Evolutionary conservation across 371 early-diverging fungal species (phyloP).

Genomic region (Saksenaea oblongispora): DNA sequence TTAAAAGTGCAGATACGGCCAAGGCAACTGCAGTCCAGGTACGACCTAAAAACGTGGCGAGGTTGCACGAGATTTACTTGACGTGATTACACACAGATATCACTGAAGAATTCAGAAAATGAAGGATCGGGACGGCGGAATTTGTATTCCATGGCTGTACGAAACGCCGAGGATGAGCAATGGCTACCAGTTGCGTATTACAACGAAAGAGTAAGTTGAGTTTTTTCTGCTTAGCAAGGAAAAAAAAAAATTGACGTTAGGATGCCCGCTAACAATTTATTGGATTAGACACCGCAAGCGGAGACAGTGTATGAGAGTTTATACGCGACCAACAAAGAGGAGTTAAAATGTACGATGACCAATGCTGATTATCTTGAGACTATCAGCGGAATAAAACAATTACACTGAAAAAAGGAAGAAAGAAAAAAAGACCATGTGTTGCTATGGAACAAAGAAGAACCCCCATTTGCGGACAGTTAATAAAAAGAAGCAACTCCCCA

Average conservation of each 20-base stretch:
- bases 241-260: not conserved
- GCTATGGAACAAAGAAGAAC: not conserved
- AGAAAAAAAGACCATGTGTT: not conserved
- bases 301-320: constrained; percentile 46
- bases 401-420: not conserved
- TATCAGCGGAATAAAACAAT: constrained; percentile 29
- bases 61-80: constrained; percentile 14
- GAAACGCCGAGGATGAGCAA: constrained; percentile 76
- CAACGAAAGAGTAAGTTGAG: constrained; percentile 57
- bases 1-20: constrained; percentile 45
- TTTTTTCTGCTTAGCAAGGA: not conserved
- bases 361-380: constrained; percentile 43
- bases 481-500: constrained; percentile 2
- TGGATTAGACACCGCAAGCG: constrained; percentile 38
- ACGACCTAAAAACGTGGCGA: constrained; percentile 2
- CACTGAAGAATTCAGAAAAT: constrained; percentile 56
- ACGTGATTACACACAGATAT: constrained; percentile 33
- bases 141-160: constrained; percentile 56
- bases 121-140: constrained; percentile 54
- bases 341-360: constrained; percentile 39
- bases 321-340: constrained; percentile 43
- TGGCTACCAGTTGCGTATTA: constrained; percentile 76
- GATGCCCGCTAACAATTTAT: not conserved
- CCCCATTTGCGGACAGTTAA: not conserved
- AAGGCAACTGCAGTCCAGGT: constrained; percentile 67